Base-by-base conservation (phyloP, 768 basidiomycete species). In the Hygrocybe punicea region DNA sequence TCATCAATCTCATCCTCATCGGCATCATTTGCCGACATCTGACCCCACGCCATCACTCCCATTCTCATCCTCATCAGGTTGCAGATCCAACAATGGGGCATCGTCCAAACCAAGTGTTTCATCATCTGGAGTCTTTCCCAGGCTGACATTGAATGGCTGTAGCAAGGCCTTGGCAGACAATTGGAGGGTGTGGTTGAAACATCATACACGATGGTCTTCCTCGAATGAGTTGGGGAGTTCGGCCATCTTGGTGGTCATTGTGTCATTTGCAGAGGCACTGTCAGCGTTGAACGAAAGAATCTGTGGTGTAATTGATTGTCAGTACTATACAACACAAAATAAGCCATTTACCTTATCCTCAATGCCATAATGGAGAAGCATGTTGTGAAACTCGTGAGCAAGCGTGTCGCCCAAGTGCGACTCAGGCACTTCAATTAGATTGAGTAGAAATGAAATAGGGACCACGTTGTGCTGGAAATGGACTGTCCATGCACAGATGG, bases 211-310 rank as follows among this genome's bases (percentile, higher is more conserved):
- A n/a, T n/a, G n/a, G n/a, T n/a, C n/a, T n/a, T n/a, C n/a, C n/a
- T n/a, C n/a, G n/a, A n/a, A n/a, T n/a, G n/a, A n/a, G n/a, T n/a
- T n/a, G n/a, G n/a, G n/a, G n/a, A 25, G 13, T 8, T 59, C n/a
- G 3, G 21, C 42, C 7, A 79, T 67, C 25, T 62, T 44, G 0
- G 58, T 48, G 0, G 72, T 64, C 71, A 79, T 74, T 0, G 44
- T 60, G 55, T 73, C 68, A 51, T 78, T 78, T 6, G 58, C 56
- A 0, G 63, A 62, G 1, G 73, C 73, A 60, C 78, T 78, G 55
- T 78, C 69, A 39, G 65, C 68, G 3, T 68, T 74, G 4, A 77
- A 50, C 11, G 66, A 60, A 1, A 76, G 63, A 16, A 75, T 61
- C 71, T 70, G 36, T n/a, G 9, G 9, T 37, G 36, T 37, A 37